Conservation (phyloP, 495 filamentous ascomycete genomes). For the Elaphomyces granulatus region DNA sequence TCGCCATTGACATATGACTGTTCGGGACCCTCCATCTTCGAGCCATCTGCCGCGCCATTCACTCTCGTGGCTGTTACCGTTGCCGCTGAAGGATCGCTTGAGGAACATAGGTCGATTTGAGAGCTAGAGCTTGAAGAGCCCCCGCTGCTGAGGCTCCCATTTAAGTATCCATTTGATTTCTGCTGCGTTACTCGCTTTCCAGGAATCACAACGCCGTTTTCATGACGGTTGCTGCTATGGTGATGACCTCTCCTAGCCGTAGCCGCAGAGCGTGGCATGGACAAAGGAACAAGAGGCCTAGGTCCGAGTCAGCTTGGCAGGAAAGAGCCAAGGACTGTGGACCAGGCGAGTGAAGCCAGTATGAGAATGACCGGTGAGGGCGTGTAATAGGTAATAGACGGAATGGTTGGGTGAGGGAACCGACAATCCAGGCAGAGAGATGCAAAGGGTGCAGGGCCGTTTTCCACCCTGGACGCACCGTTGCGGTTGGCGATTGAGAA, state of each 20-base stretch:
- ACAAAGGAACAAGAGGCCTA: slow-evolving; percentile 33
- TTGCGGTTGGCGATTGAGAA: no score
- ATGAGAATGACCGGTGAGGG: no score
- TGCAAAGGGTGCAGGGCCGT: no score
- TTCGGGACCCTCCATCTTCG: slow-evolving; percentile 24
- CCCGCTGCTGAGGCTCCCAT: slow-evolving; percentile 37
- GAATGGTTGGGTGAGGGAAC: no score
- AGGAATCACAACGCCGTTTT: slow-evolving; percentile 61
- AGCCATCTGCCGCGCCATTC: slow-evolving; percentile 17
- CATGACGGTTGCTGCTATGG: slow-evolving; percentile 36
- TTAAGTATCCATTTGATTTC: slow-evolving; percentile 48
- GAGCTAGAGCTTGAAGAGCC: slow-evolving; percentile 29
- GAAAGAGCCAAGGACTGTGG: slow-evolving; percentile 36
- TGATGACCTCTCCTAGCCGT: slow-evolving; percentile 41
- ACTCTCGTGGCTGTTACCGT: slow-evolving; percentile 19
- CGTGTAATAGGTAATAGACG: no score
- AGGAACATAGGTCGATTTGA: slow-evolving; percentile 33
- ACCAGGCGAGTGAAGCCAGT: slow-evolving; percentile 33
- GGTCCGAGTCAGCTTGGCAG: slow-evolving; percentile 41
- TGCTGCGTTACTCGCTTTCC: slow-evolving; percentile 60
- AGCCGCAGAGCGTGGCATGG: slow-evolving; percentile 63
- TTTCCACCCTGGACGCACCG: no score
- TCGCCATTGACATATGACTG: slow-evolving; percentile 27
- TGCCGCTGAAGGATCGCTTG: slow-evolving; percentile 30
- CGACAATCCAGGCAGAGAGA: no score